Percentiles rank a stretch among this genome's conserved stretches.
Conservation (phyloP, 352 stramenopile species). For the Globisporangium alternatum region DNA sequence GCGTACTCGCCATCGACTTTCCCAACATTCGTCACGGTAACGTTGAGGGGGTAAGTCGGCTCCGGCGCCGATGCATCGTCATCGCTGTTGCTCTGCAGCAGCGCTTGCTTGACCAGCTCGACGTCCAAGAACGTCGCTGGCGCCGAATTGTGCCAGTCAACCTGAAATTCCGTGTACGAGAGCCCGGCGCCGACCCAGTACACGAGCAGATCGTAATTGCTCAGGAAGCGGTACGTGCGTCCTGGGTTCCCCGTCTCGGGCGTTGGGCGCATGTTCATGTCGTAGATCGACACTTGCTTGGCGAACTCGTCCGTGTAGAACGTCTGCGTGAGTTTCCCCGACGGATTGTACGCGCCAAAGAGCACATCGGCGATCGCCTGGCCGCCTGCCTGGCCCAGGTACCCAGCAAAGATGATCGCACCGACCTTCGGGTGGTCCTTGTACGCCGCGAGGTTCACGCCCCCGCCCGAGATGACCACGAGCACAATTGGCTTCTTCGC, state of each 20-base stretch:
- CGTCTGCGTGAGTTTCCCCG: conserved; percentile 63
- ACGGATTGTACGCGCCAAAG: conserved; percentile 69
- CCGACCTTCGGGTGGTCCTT: conserved; percentile 54
- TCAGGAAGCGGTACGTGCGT: conserved; percentile 86
- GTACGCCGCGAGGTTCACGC: conserved; percentile 67
- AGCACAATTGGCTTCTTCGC: conserved; percentile 60
- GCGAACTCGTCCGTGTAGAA: conserved; percentile 61
- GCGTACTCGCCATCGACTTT: conserved; percentile 35
- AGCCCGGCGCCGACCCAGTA: conserved; percentile 78
- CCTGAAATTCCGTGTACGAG: conserved; percentile 71
- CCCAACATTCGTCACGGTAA: conserved; percentile 49
- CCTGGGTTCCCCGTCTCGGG: conserved; percentile 55
- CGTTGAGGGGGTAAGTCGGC: conserved; percentile 16
- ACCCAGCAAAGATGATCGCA: conserved; percentile 66
- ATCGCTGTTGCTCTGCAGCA: conserved; percentile 4
- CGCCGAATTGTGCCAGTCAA: conserved; percentile 31
- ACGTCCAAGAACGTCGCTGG: conserved; percentile 15
- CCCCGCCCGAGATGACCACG: conserved; percentile 77
- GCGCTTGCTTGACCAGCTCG: conserved; percentile 13
- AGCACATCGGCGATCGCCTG: conserved; percentile 74
- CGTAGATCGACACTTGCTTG: conserved; percentile 54
- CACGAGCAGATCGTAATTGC: conserved; percentile 36
- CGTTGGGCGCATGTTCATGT: conserved; percentile 85
- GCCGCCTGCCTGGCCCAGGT: conserved; percentile 65
- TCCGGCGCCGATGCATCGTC: conserved; percentile 14